phyloP scores from a whole-genome alignment of 2,329 filamentous ascomycete species.

The Apiospora aurea region DNA sequence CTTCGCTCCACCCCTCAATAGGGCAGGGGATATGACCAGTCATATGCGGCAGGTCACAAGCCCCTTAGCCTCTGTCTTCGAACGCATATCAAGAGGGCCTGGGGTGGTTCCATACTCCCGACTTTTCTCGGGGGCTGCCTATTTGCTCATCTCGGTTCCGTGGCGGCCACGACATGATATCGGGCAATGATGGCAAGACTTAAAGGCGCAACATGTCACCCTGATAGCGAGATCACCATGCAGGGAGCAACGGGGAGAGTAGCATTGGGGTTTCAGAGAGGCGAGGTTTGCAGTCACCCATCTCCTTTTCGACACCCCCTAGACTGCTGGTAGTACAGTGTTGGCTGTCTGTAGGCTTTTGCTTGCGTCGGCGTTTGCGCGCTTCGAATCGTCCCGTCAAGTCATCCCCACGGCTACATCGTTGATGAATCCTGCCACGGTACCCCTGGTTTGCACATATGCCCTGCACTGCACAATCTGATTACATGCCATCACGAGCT shows the following conservation, averaged over 20 bases:
- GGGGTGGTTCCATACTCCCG: neutral
- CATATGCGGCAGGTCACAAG: conserved; percentile 11
- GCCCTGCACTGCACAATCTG: neutral
- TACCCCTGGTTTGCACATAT: conserved; percentile 1
- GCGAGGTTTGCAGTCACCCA: conserved; percentile 1
- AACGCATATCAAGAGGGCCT: neutral
- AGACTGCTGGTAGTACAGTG: neutral
- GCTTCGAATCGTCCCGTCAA: neutral
- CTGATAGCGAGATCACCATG: conserved; percentile 9
- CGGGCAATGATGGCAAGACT: neutral
- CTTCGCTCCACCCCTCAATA: conserved; percentile 4
- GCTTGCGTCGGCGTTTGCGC: neutral
- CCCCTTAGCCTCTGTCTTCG: neutral
- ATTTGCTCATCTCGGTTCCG: neutral
- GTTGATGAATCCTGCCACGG: neutral
- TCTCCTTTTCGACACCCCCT: neutral
- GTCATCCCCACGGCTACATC: neutral
- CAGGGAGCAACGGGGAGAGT: conserved; percentile 1
- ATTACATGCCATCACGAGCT: neutral
- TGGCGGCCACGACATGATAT: conserved; percentile 14
- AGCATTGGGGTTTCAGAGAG: conserved; percentile 8
- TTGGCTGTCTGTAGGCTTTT: neutral
- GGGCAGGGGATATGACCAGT: neutral
- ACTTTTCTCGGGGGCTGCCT: neutral
- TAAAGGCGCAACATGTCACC: conserved; percentile 14